These are phyloP conservation scores for Isabelozyma heimii DNA, from an alignment of 805 yeast species.

Conservation along the genomic window DNA sequence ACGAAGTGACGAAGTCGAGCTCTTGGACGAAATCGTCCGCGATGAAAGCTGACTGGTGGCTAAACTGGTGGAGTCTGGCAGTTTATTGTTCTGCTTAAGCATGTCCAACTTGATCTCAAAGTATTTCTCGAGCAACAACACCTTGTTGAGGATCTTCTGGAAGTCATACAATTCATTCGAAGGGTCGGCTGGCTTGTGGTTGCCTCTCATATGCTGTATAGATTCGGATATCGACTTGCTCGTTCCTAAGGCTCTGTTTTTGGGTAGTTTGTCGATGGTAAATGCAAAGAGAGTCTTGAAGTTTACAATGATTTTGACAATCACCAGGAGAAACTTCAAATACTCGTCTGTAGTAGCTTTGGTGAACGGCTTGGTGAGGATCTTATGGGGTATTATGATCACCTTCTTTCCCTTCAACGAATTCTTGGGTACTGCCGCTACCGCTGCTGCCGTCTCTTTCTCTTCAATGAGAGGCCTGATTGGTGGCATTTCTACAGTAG, in stretches of 20 bases:
- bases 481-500: neutral
- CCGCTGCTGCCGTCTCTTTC: neutral
- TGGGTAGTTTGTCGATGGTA: constrained; percentile 2
- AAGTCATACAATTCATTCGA: constrained; percentile 10
- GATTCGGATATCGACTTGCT: constrained; percentile 2
- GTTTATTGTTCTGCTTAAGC: neutral
- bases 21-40: neutral
- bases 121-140: constrained; percentile 11
- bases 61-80: neutral
- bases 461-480: neutral
- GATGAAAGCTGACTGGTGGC: neutral
- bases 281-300: constrained; percentile 25
- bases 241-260: no score
- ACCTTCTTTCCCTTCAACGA: constrained; percentile 16
- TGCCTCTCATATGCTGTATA: constrained; percentile 6
- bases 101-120: constrained; percentile 8
- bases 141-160: constrained; percentile 13
- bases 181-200: neutral
- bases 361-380: constrained; percentile 39
- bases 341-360: constrained; percentile 36
- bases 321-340: constrained; percentile 30
- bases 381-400: constrained; percentile 40
- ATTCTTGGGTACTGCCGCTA: neutral
- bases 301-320: constrained; percentile 36
- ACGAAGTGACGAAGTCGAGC: neutral